A percentile compares a stretch with the other conserved stretches of the same genome.
Evolutionary conservation across 2,329 filamentous ascomycete species (phyloP).

Genomic region (Shiraia sp.): DNA sequence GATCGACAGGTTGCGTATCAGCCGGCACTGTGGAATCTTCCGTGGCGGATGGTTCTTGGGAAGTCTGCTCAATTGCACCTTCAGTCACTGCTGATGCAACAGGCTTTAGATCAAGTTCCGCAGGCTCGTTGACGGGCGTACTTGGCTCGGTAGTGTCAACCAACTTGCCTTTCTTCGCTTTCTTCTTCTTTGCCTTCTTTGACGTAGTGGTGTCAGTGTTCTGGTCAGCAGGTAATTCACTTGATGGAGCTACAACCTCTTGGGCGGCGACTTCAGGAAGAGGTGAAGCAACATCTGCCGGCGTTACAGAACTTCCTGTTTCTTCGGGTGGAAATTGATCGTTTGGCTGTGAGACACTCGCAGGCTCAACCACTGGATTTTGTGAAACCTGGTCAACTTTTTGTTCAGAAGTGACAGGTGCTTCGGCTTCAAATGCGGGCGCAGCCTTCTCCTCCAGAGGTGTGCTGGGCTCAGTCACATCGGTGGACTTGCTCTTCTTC

Average conservation of each 20-base stretch:
- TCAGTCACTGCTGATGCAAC: slow-evolving; percentile 2
- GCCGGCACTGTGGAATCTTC: background rate
- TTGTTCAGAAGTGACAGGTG: slow-evolving; percentile 2
- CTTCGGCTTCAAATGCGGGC: background rate
- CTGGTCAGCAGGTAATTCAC: background rate
- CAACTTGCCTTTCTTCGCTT: slow-evolving; percentile 25
- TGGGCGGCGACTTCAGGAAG: too few relatives aligned
- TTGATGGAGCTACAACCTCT: too few relatives aligned
- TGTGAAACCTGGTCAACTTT: slow-evolving; percentile 1
- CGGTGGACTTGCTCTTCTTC: slow-evolving; percentile 21
- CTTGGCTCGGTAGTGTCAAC: slow-evolving; percentile 6
- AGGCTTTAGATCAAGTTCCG: slow-evolving; percentile 3
- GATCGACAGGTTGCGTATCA: background rate
- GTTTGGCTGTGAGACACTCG: too few relatives aligned
- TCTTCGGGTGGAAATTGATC: too few relatives aligned
- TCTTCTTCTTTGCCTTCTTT: slow-evolving; percentile 32
- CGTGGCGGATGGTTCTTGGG: background rate
- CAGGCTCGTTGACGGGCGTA: slow-evolving; percentile 5
- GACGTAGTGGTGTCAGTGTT: slow-evolving; percentile 9
- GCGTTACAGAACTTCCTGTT: too few relatives aligned
- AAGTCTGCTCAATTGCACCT: slow-evolving; percentile 3
- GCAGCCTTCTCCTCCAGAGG: slow-evolving; percentile 8
- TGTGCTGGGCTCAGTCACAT: slow-evolving; percentile 10
- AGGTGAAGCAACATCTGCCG: too few relatives aligned
- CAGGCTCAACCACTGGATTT: background rate